phyloP scores from a whole-genome alignment of 768 basidiomycete species.

The Lepiota subincarnata region DNA sequence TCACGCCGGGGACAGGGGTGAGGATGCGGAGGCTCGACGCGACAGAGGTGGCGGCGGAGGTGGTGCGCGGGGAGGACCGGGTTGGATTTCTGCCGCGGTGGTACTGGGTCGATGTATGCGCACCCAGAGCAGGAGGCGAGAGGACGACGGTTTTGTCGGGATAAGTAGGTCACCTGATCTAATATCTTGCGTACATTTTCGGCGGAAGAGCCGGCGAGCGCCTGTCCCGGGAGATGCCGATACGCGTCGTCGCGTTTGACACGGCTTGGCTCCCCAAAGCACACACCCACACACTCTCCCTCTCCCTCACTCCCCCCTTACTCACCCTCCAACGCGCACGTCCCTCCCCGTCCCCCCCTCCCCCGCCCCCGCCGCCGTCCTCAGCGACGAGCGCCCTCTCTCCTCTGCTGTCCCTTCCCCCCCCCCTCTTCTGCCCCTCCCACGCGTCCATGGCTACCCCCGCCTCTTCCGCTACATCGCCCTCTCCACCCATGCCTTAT shows the following conservation, averaged over 20 bases:
- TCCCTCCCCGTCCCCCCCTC: slow-evolving; percentile 19
- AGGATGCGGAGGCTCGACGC: slow-evolving; percentile 44
- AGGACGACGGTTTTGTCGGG: neutral
- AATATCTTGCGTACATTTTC: neutral
- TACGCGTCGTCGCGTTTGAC: slow-evolving; percentile 52
- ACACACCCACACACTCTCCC: slow-evolving; percentile 23
- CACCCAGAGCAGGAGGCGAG: slow-evolving; percentile 11
- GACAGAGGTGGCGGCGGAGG: slow-evolving; percentile 51
- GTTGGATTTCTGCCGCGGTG: slow-evolving; percentile 76
- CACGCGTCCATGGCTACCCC: slow-evolving; percentile 71
- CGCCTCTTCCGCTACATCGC: slow-evolving; percentile 77
- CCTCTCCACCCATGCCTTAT: slow-evolving; percentile 71
- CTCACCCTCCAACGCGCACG: slow-evolving; percentile 24
- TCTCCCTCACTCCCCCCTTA: slow-evolving; percentile 22
- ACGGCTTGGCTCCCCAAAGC: slow-evolving; percentile 28
- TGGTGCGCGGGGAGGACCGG: slow-evolving; percentile 63
- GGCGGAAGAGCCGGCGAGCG: slow-evolving; percentile 25
- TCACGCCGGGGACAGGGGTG: slow-evolving; percentile 58
- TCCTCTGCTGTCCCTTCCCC: slow-evolving; percentile 18
- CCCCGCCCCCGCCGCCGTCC: slow-evolving; percentile 26
- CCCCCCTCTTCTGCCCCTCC: slow-evolving; percentile 12
- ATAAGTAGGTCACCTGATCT: slow-evolving; percentile 11
- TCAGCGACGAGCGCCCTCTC: slow-evolving; percentile 31
- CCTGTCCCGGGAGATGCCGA: slow-evolving; percentile 44
- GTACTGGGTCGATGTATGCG: slow-evolving; percentile 63